Evolutionary conservation across 1,284 basidiomycete species (phyloP).

Genomic region (Tilletia setariae): DNA sequence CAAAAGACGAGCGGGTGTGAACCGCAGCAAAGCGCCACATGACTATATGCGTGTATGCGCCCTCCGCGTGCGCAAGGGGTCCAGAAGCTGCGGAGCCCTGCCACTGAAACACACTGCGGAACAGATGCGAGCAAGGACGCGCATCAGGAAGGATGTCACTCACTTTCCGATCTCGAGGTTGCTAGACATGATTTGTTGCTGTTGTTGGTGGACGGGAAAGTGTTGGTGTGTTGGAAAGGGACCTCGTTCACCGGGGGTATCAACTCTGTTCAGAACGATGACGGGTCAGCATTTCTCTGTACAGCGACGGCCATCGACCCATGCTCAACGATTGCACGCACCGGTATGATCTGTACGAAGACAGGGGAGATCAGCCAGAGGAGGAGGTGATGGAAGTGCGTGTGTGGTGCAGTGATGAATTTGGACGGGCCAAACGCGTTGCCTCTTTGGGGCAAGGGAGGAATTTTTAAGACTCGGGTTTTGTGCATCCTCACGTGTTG

Average conservation of each 20-base stretch:
- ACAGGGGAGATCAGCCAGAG: background rate
- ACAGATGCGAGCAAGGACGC: background rate
- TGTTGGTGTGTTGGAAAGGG: background rate
- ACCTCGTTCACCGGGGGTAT: too few relatives aligned
- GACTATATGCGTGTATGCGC: background rate
- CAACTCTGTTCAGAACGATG: too few relatives aligned
- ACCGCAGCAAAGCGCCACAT: too few relatives aligned
- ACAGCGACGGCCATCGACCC: background rate
- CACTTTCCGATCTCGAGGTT: slow-evolving; percentile 39
- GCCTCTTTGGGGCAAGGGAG: too few relatives aligned
- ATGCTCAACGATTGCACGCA: background rate
- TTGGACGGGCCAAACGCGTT: too few relatives aligned
- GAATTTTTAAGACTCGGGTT: too few relatives aligned
- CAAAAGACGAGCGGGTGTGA: too few relatives aligned
- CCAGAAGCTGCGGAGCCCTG: background rate
- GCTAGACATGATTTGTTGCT: slow-evolving; percentile 24
- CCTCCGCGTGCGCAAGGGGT: background rate
- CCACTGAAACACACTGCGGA: background rate
- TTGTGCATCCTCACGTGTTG: too few relatives aligned
- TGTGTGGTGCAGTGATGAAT: too few relatives aligned
- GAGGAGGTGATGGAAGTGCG: background rate
- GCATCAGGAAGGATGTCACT: slow-evolving; percentile 13
- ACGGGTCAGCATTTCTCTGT: too few relatives aligned
- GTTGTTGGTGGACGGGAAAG: background rate
- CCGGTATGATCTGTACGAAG: background rate